phyloP scores from a whole-genome alignment of 225 moss, liverwort and hornwort genomes.

The Straminergon stramineum region DNA sequence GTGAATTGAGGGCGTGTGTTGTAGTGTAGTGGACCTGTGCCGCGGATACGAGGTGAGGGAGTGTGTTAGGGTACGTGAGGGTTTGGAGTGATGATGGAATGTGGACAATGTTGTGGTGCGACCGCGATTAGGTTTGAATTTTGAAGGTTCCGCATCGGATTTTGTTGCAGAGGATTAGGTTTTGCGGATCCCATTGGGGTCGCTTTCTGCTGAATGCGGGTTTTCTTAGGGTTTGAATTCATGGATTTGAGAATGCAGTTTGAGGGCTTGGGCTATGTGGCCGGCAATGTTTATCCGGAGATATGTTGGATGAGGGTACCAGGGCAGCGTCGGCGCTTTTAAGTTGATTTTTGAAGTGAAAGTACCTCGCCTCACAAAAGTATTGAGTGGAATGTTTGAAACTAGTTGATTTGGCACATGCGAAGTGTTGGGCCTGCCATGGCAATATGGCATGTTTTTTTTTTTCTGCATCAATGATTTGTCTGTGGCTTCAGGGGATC shows the following conservation, averaged over 20 bases:
- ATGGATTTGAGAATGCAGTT: not conserved
- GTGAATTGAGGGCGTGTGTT: not conserved
- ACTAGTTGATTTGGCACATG: not conserved
- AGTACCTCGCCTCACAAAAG: not conserved
- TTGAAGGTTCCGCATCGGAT: not conserved
- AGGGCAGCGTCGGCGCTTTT: not conserved
- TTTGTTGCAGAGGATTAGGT: not conserved
- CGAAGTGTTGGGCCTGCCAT: not conserved
- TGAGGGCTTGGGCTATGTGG: not conserved
- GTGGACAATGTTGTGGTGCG: not conserved
- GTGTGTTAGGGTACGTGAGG: slow-evolving; percentile 4
- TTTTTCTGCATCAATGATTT: not conserved
- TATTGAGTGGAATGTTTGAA: not conserved
- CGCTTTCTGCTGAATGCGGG: not conserved
- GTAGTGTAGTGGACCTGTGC: not conserved
- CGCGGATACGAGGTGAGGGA: not conserved
- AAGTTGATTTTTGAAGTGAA: not conserved
- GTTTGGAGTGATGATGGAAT: not conserved
- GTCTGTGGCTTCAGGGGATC: not conserved
- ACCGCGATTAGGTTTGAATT: not conserved
- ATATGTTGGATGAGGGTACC: not conserved
- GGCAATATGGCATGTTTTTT: no score
- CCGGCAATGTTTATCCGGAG: not conserved
- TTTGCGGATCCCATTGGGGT: not conserved
- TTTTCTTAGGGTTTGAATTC: not conserved